These are phyloP conservation scores for Erodium texanum DNA, from an alignment of 441 rosid species.

Conservation along the genomic window DNA sequence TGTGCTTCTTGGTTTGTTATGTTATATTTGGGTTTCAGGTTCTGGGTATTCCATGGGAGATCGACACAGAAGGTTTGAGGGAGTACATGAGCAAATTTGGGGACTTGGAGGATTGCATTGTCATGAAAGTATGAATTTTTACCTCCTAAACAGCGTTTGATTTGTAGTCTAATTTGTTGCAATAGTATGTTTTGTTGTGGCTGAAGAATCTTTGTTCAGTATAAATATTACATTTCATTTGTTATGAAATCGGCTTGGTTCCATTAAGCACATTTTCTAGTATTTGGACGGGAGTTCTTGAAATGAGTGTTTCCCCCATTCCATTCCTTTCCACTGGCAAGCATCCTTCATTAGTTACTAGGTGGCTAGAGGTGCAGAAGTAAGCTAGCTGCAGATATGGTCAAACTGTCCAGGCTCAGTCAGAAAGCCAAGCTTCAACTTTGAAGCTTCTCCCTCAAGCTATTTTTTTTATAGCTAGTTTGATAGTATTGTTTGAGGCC, in stretches of 20 bases:
- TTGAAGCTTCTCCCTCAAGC: neutral
- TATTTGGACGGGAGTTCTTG: neutral
- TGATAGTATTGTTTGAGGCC: neutral
- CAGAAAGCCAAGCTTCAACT: neutral
- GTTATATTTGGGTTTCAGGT: conserved; percentile 36
- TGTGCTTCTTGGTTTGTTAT: neutral
- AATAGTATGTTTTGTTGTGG: neutral
- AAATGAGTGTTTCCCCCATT: neutral
- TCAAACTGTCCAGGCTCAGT: neutral
- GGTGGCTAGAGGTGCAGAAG: neutral
- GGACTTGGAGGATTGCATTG: conserved; percentile 87
- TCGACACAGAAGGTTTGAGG: conserved; percentile 81
- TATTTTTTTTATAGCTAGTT: neutral
- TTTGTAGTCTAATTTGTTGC: neutral
- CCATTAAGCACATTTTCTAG: neutral
- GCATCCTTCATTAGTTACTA: neutral
- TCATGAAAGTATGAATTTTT: conserved; percentile 65
- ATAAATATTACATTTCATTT: neutral
- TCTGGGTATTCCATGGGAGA: conserved; percentile 93
- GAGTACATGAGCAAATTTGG: conserved; percentile 90
- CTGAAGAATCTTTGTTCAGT: neutral
- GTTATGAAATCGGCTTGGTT: neutral
- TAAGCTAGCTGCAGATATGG: neutral
- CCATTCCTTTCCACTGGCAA: neutral
- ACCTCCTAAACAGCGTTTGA: neutral